phyloP scores from a whole-genome alignment of 495 filamentous ascomycete genomes.

The Penicillium lagena region DNA sequence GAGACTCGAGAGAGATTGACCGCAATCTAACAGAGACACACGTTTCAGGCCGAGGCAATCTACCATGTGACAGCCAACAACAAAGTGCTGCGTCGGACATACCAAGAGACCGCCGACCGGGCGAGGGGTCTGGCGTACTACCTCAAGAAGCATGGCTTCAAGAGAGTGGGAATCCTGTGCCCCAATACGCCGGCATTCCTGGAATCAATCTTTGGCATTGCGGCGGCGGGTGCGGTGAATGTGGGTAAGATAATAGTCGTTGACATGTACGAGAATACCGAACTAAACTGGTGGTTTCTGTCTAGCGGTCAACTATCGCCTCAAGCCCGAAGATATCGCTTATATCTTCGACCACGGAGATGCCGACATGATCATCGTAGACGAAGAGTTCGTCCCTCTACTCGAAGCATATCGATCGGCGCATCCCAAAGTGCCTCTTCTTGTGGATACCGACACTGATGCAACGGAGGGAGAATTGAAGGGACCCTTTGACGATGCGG shows the following conservation, averaged over 20 bases:
- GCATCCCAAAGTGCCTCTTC: constrained; percentile 56
- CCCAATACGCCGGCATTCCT: constrained; percentile 95
- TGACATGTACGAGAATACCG: not conserved
- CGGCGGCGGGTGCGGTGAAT: constrained; percentile 74
- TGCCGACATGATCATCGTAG: constrained; percentile 83
- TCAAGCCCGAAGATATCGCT: constrained; percentile 79
- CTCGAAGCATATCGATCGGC: constrained; percentile 55
- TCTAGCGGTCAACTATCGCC: constrained; percentile 74
- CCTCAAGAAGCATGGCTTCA: constrained; percentile 61
- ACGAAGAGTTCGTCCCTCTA: constrained; percentile 67
- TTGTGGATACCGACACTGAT: constrained; percentile 85
- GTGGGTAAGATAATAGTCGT: constrained; percentile 41
- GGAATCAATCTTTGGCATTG: constrained; percentile 83
- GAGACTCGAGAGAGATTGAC: not conserved
- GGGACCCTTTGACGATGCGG: constrained; percentile 78
- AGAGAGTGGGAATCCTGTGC: constrained; percentile 70
- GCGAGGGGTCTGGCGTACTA: constrained; percentile 84
- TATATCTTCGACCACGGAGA: constrained; percentile 87
- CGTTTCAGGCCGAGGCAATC: constrained; percentile 64
- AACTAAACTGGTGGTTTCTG: not conserved
- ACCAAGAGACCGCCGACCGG: constrained; percentile 75
- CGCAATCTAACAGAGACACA: not conserved
- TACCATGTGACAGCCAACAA: constrained; percentile 81
- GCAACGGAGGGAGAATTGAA: constrained; percentile 63
- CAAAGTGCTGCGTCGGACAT: constrained; percentile 64